Percentiles rank a stretch among this genome's conserved stretches.
Evolutionary conservation across 495 filamentous ascomycete genomes (phyloP).

Genomic region (Aspergillus mulundensis): DNA sequence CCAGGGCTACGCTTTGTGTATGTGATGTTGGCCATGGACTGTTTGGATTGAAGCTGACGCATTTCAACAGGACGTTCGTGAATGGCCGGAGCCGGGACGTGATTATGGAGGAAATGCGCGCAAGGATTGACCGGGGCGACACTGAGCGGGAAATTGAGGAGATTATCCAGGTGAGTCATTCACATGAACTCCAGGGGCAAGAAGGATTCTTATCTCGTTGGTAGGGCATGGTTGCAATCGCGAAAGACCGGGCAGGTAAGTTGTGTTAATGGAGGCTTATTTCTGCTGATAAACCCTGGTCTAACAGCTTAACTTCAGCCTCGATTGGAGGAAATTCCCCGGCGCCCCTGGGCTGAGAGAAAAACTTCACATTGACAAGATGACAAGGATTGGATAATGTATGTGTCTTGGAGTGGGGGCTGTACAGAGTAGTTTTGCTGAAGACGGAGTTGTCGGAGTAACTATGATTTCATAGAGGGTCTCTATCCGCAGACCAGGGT

Average conservation of each 20-base stretch:
- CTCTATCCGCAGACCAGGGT: not conserved
- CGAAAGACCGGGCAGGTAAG: conserved; percentile 56
- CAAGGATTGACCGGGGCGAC: conserved; percentile 67
- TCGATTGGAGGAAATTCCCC: conserved; percentile 3
- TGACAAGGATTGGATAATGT: too few species aligned
- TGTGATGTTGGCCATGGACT: conserved; percentile 18
- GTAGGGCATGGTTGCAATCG: conserved; percentile 72
- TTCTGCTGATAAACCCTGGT: conserved; percentile 3
- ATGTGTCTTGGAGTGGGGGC: too few species aligned
- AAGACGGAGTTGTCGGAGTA: not conserved
- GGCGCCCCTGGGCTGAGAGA: too few species aligned
- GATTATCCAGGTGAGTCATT: conserved; percentile 62
- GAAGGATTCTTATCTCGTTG: not conserved
- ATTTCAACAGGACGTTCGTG: conserved; percentile 65
- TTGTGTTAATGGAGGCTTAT: conserved; percentile 20
- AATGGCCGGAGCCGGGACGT: conserved; percentile 69
- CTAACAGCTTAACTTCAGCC: not conserved
- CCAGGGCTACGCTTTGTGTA: conserved; percentile 85
- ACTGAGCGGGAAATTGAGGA: conserved; percentile 63
- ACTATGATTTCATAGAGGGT: conserved; percentile 7
- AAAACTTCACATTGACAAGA: too few species aligned
- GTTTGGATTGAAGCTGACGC: not conserved
- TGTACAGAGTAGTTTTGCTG: not conserved
- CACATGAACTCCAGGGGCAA: not conserved
- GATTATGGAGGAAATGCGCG: conserved; percentile 83